These are phyloP conservation scores for Ustilago trichophora DNA, from an alignment of 1,284 basidiomycete species.

Conservation along the genomic window DNA sequence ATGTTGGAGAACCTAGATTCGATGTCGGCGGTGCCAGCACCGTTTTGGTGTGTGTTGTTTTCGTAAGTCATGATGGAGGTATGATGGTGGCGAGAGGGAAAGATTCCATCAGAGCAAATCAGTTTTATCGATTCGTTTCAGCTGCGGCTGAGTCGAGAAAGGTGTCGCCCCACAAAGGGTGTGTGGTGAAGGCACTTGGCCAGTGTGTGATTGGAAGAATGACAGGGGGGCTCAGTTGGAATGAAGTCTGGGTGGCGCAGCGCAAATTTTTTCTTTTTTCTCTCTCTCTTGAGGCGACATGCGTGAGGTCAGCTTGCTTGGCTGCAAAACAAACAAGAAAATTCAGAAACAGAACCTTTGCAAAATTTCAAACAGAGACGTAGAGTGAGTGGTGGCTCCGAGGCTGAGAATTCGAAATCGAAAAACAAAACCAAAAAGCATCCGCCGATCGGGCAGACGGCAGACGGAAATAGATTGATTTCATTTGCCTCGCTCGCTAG, in stretches of 20 bases:
- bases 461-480: no score
- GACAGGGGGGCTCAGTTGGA: neutral
- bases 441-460: no score
- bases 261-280: neutral
- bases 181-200: neutral
- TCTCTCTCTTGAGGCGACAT: neutral
- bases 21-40: slow-evolving; percentile 73
- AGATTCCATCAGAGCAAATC: neutral
- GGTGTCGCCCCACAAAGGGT: slow-evolving; percentile 3
- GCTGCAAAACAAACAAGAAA: no score
- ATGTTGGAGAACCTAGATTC: slow-evolving; percentile 76
- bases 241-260: slow-evolving; percentile 2
- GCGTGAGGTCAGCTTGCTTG: neutral
- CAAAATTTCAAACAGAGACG: no score
- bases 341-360: no score
- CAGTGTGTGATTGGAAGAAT: neutral
- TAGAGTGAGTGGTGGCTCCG: no score
- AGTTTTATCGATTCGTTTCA: neutral
- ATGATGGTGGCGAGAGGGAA: slow-evolving; percentile 16
- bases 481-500: no score
- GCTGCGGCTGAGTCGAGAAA: slow-evolving; percentile 18
- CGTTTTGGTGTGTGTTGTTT: slow-evolving; percentile 55
- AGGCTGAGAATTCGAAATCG: no score
- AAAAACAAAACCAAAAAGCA: no score
- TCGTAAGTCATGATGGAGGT: slow-evolving; percentile 55